Evolutionary conservation across 805 yeast species (phyloP).

Genomic region (Saturnispora mendoncae): DNA sequence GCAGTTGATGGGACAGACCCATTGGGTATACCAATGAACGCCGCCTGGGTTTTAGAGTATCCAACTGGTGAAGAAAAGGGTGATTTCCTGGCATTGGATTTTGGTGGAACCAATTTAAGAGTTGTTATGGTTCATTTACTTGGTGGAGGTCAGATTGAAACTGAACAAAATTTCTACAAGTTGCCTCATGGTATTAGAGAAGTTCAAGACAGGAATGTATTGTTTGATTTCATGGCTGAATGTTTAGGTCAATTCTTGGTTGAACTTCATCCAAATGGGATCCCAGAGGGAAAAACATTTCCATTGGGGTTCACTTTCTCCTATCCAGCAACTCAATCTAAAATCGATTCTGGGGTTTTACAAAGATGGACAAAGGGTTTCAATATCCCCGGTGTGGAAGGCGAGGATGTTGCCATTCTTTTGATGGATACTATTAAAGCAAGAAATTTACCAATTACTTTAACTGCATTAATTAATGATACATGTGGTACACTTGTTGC

Average conservation of each 20-base stretch:
- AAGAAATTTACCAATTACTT: slow-evolving; percentile 68
- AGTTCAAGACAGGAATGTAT: slow-evolving; percentile 59
- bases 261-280: slow-evolving; percentile 64
- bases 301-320: slow-evolving; percentile 96
- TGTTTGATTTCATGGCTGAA: slow-evolving; percentile 84
- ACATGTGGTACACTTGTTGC: slow-evolving; percentile 97
- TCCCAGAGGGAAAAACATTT: slow-evolving; percentile 40
- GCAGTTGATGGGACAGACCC: slow-evolving; percentile 39
- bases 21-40: slow-evolving; percentile 50
- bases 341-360: slow-evolving; percentile 77
- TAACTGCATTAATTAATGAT: slow-evolving; percentile 92
- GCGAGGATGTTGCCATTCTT: slow-evolving; percentile 89
- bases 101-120: slow-evolving; percentile 56
- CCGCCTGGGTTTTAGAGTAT: slow-evolving; percentile 51
- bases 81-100: slow-evolving; percentile 50
- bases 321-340: slow-evolving; percentile 78
- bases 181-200: slow-evolving; percentile 77
- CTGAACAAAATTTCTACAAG: slow-evolving; percentile 80
- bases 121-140: slow-evolving; percentile 43
- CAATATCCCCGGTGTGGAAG: slow-evolving; percentile 92
- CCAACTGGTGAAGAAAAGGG: slow-evolving; percentile 54
- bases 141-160: slow-evolving; percentile 79
- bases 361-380: slow-evolving; percentile 99
- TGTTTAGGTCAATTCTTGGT: slow-evolving; percentile 66
- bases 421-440: slow-evolving; percentile 66